A percentile compares a stretch with the other conserved stretches of the same genome.
phyloP scores from a whole-genome alignment of 2,329 filamentous ascomycete species.

The Penicillium sp. region DNA sequence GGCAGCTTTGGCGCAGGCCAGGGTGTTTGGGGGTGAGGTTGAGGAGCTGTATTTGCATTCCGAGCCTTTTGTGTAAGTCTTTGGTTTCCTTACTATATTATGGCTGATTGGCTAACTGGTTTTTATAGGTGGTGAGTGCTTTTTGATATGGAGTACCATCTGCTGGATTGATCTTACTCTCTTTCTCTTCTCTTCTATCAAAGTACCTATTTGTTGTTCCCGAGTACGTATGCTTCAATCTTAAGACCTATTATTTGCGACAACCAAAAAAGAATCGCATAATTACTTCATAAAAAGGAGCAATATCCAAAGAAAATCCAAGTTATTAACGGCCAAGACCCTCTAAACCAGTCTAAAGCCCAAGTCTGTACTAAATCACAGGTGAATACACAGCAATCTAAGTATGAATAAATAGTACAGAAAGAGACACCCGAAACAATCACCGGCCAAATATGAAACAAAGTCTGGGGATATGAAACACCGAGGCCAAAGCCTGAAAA shows the following conservation, averaged over 20 bases:
- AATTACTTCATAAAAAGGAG: neutral
- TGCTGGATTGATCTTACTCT: neutral
- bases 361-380: neutral
- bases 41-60: slow-evolving; percentile 48
- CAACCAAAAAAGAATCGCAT: neutral
- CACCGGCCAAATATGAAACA: neutral
- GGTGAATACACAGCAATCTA: neutral
- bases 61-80: slow-evolving; percentile 49
- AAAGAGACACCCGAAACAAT: neutral
- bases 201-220: neutral
- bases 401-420: neutral
- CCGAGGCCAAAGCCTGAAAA: neutral
- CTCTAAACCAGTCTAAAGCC: neutral
- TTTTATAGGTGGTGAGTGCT: slow-evolving; percentile 12
- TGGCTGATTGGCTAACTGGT: neutral
- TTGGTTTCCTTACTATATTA: neutral
- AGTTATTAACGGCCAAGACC: neutral
- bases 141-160: neutral
- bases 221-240: neutral
- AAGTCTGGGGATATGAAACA: neutral
- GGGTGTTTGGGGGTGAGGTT: slow-evolving; percentile 34
- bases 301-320: neutral
- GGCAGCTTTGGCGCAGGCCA: slow-evolving; percentile 44
- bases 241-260: neutral
- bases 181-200: neutral